Base-by-base conservation (phyloP, 2,329 filamentous ascomycete species). In the Colletotrichum sp. region DNA sequence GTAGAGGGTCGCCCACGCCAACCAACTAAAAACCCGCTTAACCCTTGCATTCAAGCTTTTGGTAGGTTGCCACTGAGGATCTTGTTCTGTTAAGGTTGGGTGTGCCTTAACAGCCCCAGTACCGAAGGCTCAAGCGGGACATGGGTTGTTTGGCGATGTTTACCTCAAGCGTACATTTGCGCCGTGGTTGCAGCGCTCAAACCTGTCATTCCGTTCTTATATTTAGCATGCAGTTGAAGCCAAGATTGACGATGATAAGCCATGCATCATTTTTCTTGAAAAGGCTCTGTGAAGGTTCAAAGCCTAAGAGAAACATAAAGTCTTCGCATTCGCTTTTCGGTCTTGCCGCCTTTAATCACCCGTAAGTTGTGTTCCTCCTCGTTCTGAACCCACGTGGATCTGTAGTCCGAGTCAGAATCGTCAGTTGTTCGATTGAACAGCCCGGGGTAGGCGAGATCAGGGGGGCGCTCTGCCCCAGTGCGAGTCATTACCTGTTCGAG, bases 401-500 rank as follows among this genome's bases (percentile, higher is more conserved):
- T 30, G n/a, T n/a, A 32, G n/a, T 64, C 57, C 69, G 69, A 71
- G 69, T 71, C 69, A 71, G 69, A 30, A 36, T 36, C 30, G 27
- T 36, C 29, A 52, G 39, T 30, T 71, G 29, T 16, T 55, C 61
- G 25, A 71, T 39, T 71, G 30, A 32, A 65, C 8, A 55, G 27
- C 69, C 69, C 29, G 61, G 59, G 69, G 59, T 29, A 71, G 55
- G 69, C 69, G 69, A 71, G 69, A 71, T 71, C 69, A 71, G 59
- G 69, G 69, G 57, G 39, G 8, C 11, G 25, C 29, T 16, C 25
- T 36, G 61, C 59, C 69, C 69, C 69, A 52, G 39, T 65, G 69
- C 69, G 59, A 71, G 69, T 71, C 69, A 71, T 64, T 65, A 49
- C 39, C 69, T 15, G 59, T 65, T 65, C 22, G 27, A 36, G 59